phyloP scores from a whole-genome alignment of 2,329 filamentous ascomycete species.

The Cytospora chrysosperma region DNA sequence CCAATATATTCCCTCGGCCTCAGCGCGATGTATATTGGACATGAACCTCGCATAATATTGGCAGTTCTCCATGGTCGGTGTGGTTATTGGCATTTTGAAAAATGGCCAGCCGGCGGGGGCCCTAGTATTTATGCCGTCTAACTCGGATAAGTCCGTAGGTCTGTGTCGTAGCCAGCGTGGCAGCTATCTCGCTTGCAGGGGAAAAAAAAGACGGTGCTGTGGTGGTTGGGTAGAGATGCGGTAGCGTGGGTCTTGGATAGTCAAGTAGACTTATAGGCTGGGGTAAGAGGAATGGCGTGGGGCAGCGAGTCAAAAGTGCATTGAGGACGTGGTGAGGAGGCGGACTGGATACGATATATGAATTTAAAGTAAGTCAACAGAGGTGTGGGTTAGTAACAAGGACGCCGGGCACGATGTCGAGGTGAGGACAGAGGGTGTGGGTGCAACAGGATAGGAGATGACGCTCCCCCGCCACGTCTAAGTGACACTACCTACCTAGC shows the following conservation, averaged over 20 bases:
- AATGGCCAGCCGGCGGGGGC: slow-evolving; percentile 2
- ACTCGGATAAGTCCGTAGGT: background rate
- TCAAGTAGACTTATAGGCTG: background rate
- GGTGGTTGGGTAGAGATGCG: background rate
- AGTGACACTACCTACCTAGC: slow-evolving; percentile 19
- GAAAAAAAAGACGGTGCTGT: slow-evolving; percentile 25
- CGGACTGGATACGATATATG: slow-evolving; percentile 4
- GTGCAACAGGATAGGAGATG: slow-evolving; percentile 5
- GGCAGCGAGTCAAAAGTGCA: background rate
- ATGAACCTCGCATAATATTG: slow-evolving; percentile 22
- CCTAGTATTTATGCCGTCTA: slow-evolving; percentile 19
- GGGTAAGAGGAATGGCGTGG: background rate
- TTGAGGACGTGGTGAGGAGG: background rate
- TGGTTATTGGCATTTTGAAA: slow-evolving; percentile 6
- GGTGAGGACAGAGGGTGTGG: slow-evolving; percentile 4
- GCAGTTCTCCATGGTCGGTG: slow-evolving; percentile 17
- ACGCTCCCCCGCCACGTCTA: slow-evolving; percentile 7
- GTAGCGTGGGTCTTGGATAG: background rate
- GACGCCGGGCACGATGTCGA: background rate
- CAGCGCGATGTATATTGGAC: background rate
- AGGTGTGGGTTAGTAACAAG: background rate
- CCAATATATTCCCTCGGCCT: slow-evolving; percentile 21
- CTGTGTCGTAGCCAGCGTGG: slow-evolving; percentile 1
- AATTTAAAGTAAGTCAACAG: slow-evolving; percentile 2
- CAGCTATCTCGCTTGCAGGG: slow-evolving; percentile 1